A percentile compares a stretch with the other conserved stretches of the same genome.
phyloP scores from a whole-genome alignment of 345 rosid genomes.

The Pistacia vera region DNA sequence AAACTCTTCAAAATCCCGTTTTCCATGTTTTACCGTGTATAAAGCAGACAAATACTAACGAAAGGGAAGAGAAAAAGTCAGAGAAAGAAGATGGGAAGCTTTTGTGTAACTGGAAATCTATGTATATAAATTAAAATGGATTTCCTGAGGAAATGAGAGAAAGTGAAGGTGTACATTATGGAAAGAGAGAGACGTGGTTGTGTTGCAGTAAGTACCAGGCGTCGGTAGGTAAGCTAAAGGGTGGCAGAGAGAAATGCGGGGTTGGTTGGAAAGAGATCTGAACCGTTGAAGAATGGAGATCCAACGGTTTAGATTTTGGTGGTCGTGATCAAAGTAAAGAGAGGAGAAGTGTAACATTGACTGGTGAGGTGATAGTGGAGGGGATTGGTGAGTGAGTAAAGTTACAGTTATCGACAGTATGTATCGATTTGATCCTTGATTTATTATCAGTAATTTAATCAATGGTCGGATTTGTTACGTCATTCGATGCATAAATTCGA shows the following conservation, averaged over 20 bases:
- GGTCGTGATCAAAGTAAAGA: constrained; percentile 15
- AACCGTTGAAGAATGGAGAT: constrained; percentile 16
- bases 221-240: constrained; percentile 19
- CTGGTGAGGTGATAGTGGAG: constrained; percentile 14
- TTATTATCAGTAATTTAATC: no score
- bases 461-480: no score
- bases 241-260: constrained; percentile 7
- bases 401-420: no score
- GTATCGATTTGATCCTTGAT: no score
- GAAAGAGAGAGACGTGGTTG: not conserved
- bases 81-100: not conserved
- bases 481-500: no score
- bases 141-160: constrained; percentile 25
- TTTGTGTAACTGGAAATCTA: constrained; percentile 2
- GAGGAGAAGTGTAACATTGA: not conserved
- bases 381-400: no score
- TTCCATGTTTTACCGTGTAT: not conserved
- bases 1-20: not conserved
- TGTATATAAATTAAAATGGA: not conserved
- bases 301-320: constrained; percentile 1
- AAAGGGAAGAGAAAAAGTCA: no score
- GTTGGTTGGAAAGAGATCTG: constrained; percentile 24
- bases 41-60: no score
- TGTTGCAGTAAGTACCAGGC: not conserved
- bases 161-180: constrained; percentile 14